Percentiles rank a stretch among this genome's conserved stretches.
Evolutionary conservation across 176 grass and related monocot genomes (phyloP).

Genomic region (Avena atlantica): DNA sequence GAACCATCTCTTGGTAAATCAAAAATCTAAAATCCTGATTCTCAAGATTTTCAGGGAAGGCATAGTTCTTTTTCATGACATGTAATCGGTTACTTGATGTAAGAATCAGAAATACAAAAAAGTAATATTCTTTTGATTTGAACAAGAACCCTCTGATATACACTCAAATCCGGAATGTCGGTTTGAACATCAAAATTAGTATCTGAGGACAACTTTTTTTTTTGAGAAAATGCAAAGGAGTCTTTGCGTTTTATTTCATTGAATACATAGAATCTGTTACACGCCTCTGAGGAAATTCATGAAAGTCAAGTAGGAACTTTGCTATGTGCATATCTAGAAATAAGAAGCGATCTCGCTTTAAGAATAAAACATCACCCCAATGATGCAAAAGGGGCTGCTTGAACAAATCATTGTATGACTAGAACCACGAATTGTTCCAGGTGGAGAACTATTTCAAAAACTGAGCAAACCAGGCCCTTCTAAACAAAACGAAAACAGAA

Average conservation of each 20-base stretch:
- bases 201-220: not conserved
- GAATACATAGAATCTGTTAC: too few relatives aligned
- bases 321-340: constrained; percentile 9
- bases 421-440: not conserved
- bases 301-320: not conserved
- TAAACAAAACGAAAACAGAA: not conserved
- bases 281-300: not conserved
- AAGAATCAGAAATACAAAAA: not conserved
- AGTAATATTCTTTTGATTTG: not conserved
- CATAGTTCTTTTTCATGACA: not conserved
- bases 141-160: not conserved
- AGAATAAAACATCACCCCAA: not conserved
- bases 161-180: not conserved
- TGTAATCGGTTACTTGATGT: not conserved
- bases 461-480: not conserved
- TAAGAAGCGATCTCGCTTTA: not conserved
- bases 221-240: too few relatives aligned
- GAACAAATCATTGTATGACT: not conserved
- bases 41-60: not conserved
- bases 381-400: not conserved
- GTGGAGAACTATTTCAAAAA: not conserved
- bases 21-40: not conserved
- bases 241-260: too few relatives aligned
- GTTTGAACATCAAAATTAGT: not conserved
- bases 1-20: not conserved